Conservation (phyloP, 768 basidiomycete genomes). For the Mrakia blollopis region DNA sequence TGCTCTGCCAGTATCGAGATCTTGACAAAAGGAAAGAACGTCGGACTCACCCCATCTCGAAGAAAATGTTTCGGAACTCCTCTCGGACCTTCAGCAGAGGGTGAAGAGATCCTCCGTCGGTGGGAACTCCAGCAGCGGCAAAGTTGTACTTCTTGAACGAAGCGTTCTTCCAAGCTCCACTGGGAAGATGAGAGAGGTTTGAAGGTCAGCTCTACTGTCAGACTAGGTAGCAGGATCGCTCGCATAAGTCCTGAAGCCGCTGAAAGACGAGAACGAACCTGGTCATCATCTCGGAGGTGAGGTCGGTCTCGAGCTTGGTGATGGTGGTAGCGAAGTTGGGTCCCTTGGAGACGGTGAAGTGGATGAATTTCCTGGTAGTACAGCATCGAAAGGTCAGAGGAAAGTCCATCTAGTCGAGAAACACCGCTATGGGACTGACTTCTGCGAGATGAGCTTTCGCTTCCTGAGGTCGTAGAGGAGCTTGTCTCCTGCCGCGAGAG, state of each 20-base stretch:
- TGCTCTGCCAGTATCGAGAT: background rate
- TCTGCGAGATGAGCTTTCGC: slow-evolving; percentile 79
- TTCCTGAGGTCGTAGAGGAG: slow-evolving; percentile 79
- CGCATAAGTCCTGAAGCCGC: background rate
- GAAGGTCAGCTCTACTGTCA: slow-evolving; percentile 10
- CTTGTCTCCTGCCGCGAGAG: slow-evolving; percentile 70
- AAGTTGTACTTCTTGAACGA: slow-evolving; percentile 98
- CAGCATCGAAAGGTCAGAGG: background rate
- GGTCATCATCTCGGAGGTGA: slow-evolving; percentile 89
- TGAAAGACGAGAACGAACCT: slow-evolving; percentile 62
- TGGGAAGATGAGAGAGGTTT: slow-evolving; percentile 42
- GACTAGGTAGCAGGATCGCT: background rate
- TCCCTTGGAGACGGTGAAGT: slow-evolving; percentile 87
- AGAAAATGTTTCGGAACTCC: slow-evolving; percentile 94
- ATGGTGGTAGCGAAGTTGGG: slow-evolving; percentile 80
- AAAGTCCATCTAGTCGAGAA: background rate
- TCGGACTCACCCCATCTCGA: slow-evolving; percentile 88
- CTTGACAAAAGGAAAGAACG: background rate
- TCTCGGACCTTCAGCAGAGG: slow-evolving; percentile 96
- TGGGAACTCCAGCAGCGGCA: slow-evolving; percentile 86
- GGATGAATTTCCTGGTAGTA: slow-evolving; percentile 77
- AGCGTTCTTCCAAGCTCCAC: slow-evolving; percentile 89
- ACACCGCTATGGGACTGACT: slow-evolving; percentile 51
- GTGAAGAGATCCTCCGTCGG: slow-evolving; percentile 86
- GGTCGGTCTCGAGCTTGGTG: slow-evolving; percentile 89